Evolutionary conservation across 225 moss, liverwort and hornwort species (phyloP).

Genomic region (Rhytidiadelphus loreus): DNA sequence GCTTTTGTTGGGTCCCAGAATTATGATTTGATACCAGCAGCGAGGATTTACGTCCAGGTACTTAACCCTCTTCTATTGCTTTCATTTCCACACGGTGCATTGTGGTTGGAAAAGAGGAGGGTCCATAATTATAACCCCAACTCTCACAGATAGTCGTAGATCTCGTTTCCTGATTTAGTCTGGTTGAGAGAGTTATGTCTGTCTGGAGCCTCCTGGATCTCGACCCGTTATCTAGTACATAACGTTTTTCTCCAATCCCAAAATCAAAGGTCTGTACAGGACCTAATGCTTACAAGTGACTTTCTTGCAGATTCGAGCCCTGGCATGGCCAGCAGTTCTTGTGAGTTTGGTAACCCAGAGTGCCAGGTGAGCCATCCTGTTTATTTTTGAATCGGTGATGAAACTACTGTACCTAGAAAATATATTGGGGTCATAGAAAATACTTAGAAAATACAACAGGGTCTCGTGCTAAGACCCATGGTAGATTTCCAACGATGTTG

Average conservation of each 20-base stretch:
- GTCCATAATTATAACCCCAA: background rate
- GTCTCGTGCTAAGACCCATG: background rate
- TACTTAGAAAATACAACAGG: too few species aligned
- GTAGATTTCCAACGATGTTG: background rate
- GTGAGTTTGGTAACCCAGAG: conserved; percentile 84
- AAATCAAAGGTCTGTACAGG: background rate
- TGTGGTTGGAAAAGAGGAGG: background rate
- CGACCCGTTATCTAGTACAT: background rate
- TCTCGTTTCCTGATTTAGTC: background rate
- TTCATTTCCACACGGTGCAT: too few species aligned
- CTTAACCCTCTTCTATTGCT: background rate
- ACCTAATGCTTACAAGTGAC: background rate
- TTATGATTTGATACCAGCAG: conserved; percentile 70
- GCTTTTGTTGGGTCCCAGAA: conserved; percentile 87
- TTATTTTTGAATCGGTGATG: background rate
- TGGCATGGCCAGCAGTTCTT: conserved; percentile 87
- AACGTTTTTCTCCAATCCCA: background rate
- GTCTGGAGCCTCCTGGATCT: background rate
- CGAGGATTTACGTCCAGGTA: conserved; percentile 75
- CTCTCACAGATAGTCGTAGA: background rate
- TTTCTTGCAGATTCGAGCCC: conserved; percentile 57
- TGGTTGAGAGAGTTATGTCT: background rate
- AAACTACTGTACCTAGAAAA: background rate
- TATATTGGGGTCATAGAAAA: background rate
- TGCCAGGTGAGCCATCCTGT: conserved; percentile 41